Evolutionary conservation across 805 yeast species (phyloP).

Genomic region (Cyberlindnera saturnus): DNA sequence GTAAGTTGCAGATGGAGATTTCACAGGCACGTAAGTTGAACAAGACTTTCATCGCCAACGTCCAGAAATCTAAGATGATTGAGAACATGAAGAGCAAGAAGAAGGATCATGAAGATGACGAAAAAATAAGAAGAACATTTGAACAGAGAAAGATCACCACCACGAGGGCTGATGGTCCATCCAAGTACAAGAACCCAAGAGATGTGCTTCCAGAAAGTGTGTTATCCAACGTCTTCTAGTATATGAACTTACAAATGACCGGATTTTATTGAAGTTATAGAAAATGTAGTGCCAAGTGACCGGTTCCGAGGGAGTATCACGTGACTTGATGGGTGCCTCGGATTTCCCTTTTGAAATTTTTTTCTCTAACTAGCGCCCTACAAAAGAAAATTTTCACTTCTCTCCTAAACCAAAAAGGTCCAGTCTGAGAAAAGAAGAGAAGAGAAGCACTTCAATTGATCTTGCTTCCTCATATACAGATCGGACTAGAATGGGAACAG

Average conservation of each 20-base stretch:
- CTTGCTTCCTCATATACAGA: not conserved
- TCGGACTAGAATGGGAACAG: constrained; percentile 67
- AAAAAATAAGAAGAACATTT: constrained; percentile 52
- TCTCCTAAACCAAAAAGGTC: too few species aligned
- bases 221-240: constrained; percentile 26
- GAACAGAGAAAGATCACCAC: constrained; percentile 66
- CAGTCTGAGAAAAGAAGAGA: not conserved
- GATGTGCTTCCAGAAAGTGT: constrained; percentile 31
- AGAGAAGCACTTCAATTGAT: not conserved
- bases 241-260: not conserved
- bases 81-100: constrained; percentile 45
- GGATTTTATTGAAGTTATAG: not conserved
- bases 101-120: constrained; percentile 17
- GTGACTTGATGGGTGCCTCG: constrained; percentile 10
- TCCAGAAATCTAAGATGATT: constrained; percentile 80
- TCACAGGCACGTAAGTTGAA: constrained; percentile 85
- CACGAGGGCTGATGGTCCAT: constrained; percentile 57
- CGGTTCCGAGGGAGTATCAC: not conserved
- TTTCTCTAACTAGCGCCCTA: not conserved
- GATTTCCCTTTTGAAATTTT: not conserved
- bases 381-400: constrained; percentile 8
- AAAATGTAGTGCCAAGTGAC: not conserved
- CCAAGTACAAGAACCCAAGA: constrained; percentile 35
- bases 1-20: constrained; percentile 81
- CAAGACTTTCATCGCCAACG: constrained; percentile 75